phyloP scores from a whole-genome alignment of 495 filamentous ascomycete species.

The Podospora pseudoanserina region DNA sequence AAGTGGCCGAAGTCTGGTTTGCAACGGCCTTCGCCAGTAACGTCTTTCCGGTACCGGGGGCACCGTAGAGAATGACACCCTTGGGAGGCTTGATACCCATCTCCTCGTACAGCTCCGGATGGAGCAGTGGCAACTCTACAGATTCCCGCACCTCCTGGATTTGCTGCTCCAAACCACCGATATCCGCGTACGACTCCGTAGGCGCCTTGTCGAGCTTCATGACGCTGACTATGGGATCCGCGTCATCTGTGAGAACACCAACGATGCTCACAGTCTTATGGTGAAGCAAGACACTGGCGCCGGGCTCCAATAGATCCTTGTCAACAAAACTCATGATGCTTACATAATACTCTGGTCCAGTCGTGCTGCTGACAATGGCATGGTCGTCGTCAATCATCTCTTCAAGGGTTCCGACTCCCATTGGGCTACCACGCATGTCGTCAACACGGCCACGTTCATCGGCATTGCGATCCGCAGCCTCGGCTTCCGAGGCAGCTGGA shows the following conservation, averaged over 20 bases:
- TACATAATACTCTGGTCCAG: conserved; percentile 98
- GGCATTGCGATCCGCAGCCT: conserved; percentile 71
- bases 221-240: conserved; percentile 92
- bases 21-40: conserved; percentile 96
- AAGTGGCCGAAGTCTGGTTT: conserved; percentile 97
- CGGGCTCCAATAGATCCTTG: conserved; percentile 96
- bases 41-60: conserved; percentile 95
- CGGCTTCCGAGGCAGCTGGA: conserved; percentile 52
- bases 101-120: conserved; percentile 98
- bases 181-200: conserved; percentile 97
- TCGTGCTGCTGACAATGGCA: conserved; percentile 95
- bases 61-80: conserved; percentile 98
- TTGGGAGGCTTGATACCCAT: conserved; percentile 99
- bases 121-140: conserved; percentile 90
- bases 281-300: conserved; percentile 90
- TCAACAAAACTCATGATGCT: conserved; percentile 99
- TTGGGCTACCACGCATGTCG: conserved; percentile 97
- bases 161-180: conserved; percentile 90
- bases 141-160: conserved; percentile 98
- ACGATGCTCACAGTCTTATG: conserved; percentile 98
- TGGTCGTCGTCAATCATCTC: conserved; percentile 99
- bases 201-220: conserved; percentile 99
- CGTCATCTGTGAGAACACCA: conserved; percentile 93
- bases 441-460: conserved; percentile 95
- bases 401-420: conserved; percentile 97